These are phyloP conservation scores for Aureobasidium pullulans DNA, from an alignment of 2,329 filamentous ascomycete genomes.

Conservation along the genomic window DNA sequence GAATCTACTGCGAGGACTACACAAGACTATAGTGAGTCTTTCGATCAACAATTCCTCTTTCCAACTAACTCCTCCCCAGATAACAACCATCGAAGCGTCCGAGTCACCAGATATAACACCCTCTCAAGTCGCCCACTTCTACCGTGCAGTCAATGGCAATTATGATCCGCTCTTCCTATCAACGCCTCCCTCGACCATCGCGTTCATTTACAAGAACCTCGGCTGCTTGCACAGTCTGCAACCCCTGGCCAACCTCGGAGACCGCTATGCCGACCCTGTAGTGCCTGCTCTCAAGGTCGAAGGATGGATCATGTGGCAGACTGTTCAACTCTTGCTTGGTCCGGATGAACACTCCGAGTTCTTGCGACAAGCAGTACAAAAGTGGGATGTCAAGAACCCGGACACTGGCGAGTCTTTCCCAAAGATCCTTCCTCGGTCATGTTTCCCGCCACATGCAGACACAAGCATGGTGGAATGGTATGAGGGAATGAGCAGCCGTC, in stretches of 20 bases:
- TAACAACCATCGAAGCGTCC: constrained; percentile 32
- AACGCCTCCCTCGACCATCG: constrained; percentile 66
- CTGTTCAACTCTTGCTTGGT: constrained; percentile 77
- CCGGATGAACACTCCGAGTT: constrained; percentile 84
- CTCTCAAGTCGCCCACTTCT: constrained; percentile 42
- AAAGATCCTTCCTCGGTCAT: constrained; percentile 56
- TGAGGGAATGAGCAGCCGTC: constrained; percentile 61
- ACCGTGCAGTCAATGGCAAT: constrained; percentile 40
- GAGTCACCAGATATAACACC: constrained; percentile 42
- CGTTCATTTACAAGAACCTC: constrained; percentile 85
- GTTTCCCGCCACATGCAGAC: constrained; percentile 67
- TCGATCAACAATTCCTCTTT: too few species aligned
- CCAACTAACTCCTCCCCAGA: neutral
- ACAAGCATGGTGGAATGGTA: constrained; percentile 82
- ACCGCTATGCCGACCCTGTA: constrained; percentile 65
- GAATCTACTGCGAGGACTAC: constrained; percentile 39
- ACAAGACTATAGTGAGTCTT: constrained; percentile 36
- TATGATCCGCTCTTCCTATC: constrained; percentile 63
- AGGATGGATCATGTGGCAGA: constrained; percentile 91
- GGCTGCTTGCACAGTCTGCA: constrained; percentile 86
- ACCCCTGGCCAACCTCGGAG: constrained; percentile 46
- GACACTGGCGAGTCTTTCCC: constrained; percentile 53
- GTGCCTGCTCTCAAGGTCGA: constrained; percentile 75
- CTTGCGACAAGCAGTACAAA: constrained; percentile 68
- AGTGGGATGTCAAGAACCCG: constrained; percentile 70